Evolutionary conservation across 495 filamentous ascomycete genomes (phyloP).

Genomic region (Daldinia decipiens): DNA sequence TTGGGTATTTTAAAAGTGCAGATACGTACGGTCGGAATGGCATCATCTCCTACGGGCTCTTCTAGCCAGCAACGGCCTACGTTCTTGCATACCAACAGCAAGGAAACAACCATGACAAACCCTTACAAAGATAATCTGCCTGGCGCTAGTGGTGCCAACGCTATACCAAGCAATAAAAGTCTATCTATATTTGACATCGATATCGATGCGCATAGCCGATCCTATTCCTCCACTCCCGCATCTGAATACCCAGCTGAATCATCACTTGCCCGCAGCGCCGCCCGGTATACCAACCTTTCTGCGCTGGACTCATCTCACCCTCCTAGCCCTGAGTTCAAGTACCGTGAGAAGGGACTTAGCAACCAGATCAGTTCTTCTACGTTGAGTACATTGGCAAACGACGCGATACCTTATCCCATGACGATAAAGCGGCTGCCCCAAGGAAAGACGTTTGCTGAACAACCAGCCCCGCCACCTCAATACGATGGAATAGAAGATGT

Average conservation of each 20-base stretch:
- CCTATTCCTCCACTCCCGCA: neutral
- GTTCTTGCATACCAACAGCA: conserved; percentile 14
- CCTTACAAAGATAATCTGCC: conserved; percentile 2
- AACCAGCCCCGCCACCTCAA: neutral
- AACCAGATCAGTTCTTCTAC: neutral
- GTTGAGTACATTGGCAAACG: neutral
- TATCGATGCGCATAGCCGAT: neutral
- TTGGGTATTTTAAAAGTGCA: neutral
- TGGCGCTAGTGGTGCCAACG: neutral
- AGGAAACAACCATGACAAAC: neutral
- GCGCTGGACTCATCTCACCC: neutral
- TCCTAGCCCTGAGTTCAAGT: neutral
- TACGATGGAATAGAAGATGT: neutral
- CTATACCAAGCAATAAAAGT: neutral
- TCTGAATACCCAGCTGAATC: neutral
- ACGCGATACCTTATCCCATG: neutral
- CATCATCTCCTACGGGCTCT: neutral
- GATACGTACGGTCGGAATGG: neutral
- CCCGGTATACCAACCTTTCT: neutral
- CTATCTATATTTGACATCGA: neutral
- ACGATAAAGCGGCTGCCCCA: neutral
- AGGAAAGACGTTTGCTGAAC: neutral
- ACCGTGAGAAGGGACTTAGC: neutral
- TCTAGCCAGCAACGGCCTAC: neutral
- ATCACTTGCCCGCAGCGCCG: neutral